Conservation (phyloP, 306 rosid genomes). For the Cicer yamashitae region DNA sequence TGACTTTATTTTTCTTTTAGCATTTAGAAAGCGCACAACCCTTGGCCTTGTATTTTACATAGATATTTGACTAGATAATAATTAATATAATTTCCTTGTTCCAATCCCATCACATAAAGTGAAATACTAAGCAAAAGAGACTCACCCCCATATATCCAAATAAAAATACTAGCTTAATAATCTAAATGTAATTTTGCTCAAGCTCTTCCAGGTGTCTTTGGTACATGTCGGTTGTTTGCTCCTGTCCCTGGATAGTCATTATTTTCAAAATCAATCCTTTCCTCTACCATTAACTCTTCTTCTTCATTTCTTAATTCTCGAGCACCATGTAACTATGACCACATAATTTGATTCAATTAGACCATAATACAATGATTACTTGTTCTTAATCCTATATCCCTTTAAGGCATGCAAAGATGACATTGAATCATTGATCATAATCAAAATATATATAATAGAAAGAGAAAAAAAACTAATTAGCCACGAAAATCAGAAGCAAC, state of each 20-base stretch:
- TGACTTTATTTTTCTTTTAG: too few relatives aligned
- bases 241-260: slow-evolving; percentile 71
- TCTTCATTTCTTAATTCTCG: slow-evolving; percentile 35
- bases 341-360: slow-evolving; percentile 4
- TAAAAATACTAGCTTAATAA: slow-evolving; percentile 1
- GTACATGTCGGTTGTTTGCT: slow-evolving; percentile 69
- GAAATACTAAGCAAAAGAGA: too few relatives aligned
- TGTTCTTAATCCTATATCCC: slow-evolving; percentile 2
- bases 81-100: too few relatives aligned
- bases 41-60: too few relatives aligned
- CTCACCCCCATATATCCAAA: too few relatives aligned
- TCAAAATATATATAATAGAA: too few relatives aligned
- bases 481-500: too few relatives aligned
- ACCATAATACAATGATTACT: too few relatives aligned
- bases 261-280: slow-evolving; percentile 60
- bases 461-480: too few relatives aligned
- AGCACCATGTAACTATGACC: slow-evolving; percentile 41
- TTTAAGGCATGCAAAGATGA: not conserved
- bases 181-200: not conserved
- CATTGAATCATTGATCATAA: not conserved
- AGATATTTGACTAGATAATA: too few relatives aligned
- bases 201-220: slow-evolving; percentile 58
- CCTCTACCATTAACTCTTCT: slow-evolving; percentile 46
- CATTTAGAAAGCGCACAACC: too few relatives aligned
- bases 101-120: too few relatives aligned